A percentile compares a stretch with the other conserved stretches of the same genome.
These are phyloP conservation scores for Cercospora sp. DNA, from an alignment of 2,329 filamentous ascomycete genomes.

Conservation along the genomic window DNA sequence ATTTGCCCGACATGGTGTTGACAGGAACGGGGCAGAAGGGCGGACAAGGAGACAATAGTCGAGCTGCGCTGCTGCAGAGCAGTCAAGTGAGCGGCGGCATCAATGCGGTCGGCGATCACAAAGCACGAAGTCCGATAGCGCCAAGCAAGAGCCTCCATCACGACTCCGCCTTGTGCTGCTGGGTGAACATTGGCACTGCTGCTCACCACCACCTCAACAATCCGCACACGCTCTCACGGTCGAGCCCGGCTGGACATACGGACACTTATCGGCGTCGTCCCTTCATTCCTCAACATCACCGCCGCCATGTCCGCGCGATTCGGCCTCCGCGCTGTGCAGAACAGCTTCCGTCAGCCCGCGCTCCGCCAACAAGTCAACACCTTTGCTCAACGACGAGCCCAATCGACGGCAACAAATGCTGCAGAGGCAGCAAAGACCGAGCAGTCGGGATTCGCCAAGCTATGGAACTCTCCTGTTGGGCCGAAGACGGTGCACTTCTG, in stretches of 20 bases:
- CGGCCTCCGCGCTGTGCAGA: conserved; percentile 58
- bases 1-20: conserved; percentile 79
- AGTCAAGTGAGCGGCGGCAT: neutral
- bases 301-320: conserved; percentile 55
- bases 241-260: neutral
- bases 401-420: conserved; percentile 59
- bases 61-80: neutral
- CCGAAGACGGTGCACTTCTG: conserved; percentile 93
- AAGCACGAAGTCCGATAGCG: neutral
- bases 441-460: conserved; percentile 63
- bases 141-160: neutral
- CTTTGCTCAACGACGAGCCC: conserved; percentile 62
- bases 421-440: conserved; percentile 42
- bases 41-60: neutral
- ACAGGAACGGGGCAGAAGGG: neutral
- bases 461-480: conserved; percentile 57
- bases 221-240: neutral
- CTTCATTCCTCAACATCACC: neutral
- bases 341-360: conserved; percentile 53
- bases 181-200: conserved; percentile 2
- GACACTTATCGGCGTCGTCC: neutral
- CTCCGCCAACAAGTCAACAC: conserved; percentile 47
- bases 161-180: neutral
- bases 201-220: conserved; percentile 1
- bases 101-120: neutral